Percentiles rank a stretch among this genome's conserved stretches.
Evolutionary conservation across 768 basidiomycete species (phyloP).

Genomic region (Pisolithus orientalis): DNA sequence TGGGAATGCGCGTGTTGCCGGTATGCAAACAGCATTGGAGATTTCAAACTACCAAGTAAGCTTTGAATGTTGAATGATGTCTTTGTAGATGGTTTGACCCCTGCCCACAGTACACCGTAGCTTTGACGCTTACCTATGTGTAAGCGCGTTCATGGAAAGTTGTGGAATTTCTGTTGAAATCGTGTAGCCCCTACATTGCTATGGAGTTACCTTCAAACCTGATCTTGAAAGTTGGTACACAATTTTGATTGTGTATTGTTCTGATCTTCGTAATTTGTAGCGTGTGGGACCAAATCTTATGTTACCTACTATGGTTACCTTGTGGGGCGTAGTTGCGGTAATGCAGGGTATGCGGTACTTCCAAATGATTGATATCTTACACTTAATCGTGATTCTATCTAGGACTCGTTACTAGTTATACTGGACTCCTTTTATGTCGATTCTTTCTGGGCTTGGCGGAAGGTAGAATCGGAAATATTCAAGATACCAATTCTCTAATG

Average conservation of each 20-base stretch:
- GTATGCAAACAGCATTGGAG: conserved; percentile 45
- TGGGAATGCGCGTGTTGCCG: conserved; percentile 56
- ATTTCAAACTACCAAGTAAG: conserved; percentile 23
- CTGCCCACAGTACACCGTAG: conserved; percentile 28
- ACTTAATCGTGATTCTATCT: no score
- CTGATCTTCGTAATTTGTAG: conserved; percentile 11
- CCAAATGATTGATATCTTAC: no score
- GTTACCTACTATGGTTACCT: conserved; percentile 54
- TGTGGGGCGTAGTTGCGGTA: conserved; percentile 65
- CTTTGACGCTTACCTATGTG: conserved; percentile 24
- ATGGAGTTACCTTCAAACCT: conserved; percentile 60
- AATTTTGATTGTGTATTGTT: not conserved
- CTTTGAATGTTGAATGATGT: not conserved
- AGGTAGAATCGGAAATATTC: no score
- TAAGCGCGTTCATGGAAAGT: conserved; percentile 2
- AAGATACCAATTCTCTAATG: no score
- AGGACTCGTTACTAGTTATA: no score
- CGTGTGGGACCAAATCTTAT: conserved; percentile 48
- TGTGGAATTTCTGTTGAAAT: not conserved
- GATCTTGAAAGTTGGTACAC: conserved; percentile 36
- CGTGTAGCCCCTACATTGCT: conserved; percentile 42
- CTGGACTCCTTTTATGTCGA: no score
- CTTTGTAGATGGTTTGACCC: not conserved
- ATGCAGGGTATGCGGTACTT: conserved; percentile 43
- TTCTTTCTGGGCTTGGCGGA: no score